Percentiles rank a stretch among this genome's conserved stretches.
These are phyloP conservation scores for Fusarium armeniacum DNA, from an alignment of 2,329 filamentous ascomycete species.

Conservation along the genomic window DNA sequence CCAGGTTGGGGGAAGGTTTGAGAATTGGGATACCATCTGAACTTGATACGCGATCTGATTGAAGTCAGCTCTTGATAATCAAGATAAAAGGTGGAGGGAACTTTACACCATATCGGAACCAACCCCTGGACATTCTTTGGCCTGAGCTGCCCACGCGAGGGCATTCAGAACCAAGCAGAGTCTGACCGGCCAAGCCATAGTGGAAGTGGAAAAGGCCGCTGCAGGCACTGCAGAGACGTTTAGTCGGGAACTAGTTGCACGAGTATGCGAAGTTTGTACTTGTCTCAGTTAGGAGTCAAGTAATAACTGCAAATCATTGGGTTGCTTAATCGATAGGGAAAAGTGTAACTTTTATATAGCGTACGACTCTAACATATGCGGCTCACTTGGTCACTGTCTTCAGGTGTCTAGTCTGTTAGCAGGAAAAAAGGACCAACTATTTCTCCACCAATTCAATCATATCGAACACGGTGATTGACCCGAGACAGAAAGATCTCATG, in stretches of 20 bases:
- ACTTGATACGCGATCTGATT: constrained; percentile 4
- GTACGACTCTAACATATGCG: neutral
- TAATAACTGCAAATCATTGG: neutral
- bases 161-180: neutral
- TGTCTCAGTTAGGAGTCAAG: neutral
- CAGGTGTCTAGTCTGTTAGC: neutral
- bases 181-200: neutral
- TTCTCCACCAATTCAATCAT: neutral
- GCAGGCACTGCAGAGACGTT: neutral
- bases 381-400: neutral
- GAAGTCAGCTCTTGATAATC: neutral
- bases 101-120: neutral
- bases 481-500: neutral
- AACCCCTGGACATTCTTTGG: neutral
- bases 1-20: neutral
- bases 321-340: neutral
- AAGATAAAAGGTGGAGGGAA: neutral
- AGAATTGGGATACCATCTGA: neutral
- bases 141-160: neutral
- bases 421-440: neutral
- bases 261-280: neutral
- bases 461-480: neutral
- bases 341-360: neutral
- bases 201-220: neutral
- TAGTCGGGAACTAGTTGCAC: no score